A percentile compares a stretch with the other conserved stretches of the same genome.
These are phyloP conservation scores for Takakia lepidozioides DNA, from an alignment of 225 moss, liverwort and hornwort genomes.

Conservation along the genomic window DNA sequence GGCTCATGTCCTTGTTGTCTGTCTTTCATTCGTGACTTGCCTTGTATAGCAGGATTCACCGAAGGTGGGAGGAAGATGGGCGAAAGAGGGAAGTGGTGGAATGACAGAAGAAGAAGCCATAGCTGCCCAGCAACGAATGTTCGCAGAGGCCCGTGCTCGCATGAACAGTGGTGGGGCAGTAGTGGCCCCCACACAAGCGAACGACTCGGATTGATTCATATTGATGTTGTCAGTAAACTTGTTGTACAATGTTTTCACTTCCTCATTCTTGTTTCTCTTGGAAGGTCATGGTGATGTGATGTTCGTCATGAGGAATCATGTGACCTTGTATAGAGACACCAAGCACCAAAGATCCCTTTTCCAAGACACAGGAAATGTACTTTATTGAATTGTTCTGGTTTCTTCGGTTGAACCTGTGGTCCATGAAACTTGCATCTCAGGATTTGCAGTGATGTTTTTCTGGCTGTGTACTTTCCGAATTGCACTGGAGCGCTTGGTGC, in stretches of 20 bases:
- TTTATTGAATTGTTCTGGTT: no score
- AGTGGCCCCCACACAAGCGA: slow-evolving; percentile 33
- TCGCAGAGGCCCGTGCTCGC: slow-evolving; percentile 94
- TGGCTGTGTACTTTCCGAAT: no score
- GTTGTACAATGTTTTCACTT: slow-evolving; percentile 36
- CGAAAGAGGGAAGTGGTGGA: slow-evolving; percentile 85
- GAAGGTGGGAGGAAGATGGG: slow-evolving; percentile 97
- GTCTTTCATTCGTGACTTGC: no score
- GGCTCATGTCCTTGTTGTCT: no score
- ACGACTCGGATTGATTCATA: slow-evolving; percentile 39
- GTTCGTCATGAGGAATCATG: slow-evolving; percentile 19
- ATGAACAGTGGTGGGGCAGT: slow-evolving; percentile 82
- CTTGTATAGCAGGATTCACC: slow-evolving; percentile 98
- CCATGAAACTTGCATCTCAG: no score
- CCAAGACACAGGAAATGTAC: no score
- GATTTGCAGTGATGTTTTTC: no score
- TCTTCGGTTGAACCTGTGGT: no score
- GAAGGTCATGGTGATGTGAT: slow-evolving; percentile 15
- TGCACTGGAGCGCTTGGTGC: no score
- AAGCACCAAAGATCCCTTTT: no score
- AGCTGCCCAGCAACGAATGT: slow-evolving; percentile 99
- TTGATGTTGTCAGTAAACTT: slow-evolving; percentile 15
- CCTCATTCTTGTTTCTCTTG: slow-evolving; percentile 13
- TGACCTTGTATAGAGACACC: slow-evolving; percentile 25
- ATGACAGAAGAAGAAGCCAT: slow-evolving; percentile 99